Evolutionary conservation across 2,329 filamentous ascomycete species (phyloP), one percentile per base, ranked within the genome.

Genomic region (Sporothrix curviconia): DNA sequence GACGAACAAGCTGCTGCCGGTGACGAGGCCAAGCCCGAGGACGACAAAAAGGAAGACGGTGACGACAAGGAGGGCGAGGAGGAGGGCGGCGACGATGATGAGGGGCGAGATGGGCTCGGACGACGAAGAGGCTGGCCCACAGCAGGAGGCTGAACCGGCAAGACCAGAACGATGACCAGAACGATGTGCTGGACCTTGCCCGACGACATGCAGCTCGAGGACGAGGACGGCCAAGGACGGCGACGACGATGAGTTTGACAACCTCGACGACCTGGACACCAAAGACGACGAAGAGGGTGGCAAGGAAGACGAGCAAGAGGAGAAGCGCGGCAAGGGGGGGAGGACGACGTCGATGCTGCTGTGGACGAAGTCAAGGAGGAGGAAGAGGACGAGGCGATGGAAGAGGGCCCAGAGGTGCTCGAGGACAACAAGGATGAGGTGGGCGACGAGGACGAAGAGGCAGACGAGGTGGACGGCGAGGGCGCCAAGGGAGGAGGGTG

Each of bases 121-220:
- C 43, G 78, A 79, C 70, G 80, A 84, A 60, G 79, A 84, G 30
- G 73, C 78, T 15, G 72, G 77, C 51, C 73, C 75, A 5, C 77
- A 80, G 60, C 79, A 84, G 30, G 80, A 84, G 60, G n/a, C 69
- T 79, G 47, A 82, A 82, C 62, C 75, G 75, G 47, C 82, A 85
- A 64, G 83, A 92, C 59, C 86, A 90, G 53, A 86, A 92, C 65
- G 82, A 89, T 2, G 82, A 92, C 64, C 87, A 96, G 68, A 86
- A 90, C 64, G 85, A 95, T 60, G 85, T 86, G 2, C 76, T 96
- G 59, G 90, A 92, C 46, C 76, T n/a, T 96, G 22, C 91, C 91
- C 0, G 91, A 96, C 42, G 90, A 96, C 62, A 87, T 96, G 78
- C 85, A 95, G 58, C 80, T 96, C 76, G 86, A 95, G 57, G 80